Evolutionary conservation across 176 grass and related monocot species (phyloP).

Genomic region (Phoenix dactylifera): DNA sequence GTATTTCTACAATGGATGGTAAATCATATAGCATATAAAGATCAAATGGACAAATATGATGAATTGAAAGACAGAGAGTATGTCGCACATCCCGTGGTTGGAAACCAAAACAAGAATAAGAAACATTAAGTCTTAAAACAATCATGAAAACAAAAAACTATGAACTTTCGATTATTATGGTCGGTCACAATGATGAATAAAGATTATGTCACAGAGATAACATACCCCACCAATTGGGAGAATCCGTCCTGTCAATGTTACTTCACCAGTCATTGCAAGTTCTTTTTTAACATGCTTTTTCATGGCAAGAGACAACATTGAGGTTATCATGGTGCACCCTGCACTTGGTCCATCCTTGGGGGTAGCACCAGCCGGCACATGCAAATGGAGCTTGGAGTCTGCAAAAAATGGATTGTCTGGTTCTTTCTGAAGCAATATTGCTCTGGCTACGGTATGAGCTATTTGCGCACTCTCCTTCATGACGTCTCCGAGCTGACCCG

Average conservation of each 20-base stretch:
- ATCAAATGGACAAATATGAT: too few species aligned
- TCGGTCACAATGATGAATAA: too few species aligned
- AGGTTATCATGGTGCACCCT: slow-evolving; percentile 96
- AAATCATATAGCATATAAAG: too few species aligned
- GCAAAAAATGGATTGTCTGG: slow-evolving; percentile 65
- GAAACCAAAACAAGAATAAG: too few species aligned
- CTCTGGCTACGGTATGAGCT: slow-evolving; percentile 74
- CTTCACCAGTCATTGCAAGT: slow-evolving; percentile 91
- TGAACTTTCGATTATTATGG: too few species aligned
- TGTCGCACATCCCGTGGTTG: too few species aligned
- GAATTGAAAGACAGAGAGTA: too few species aligned
- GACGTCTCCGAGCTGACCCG: slow-evolving; percentile 92
- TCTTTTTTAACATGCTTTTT: slow-evolving; percentile 66
- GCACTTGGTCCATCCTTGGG: slow-evolving; percentile 93
- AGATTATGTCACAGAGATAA: too few species aligned
- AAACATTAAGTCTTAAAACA: too few species aligned
- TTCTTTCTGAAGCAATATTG: slow-evolving; percentile 63
- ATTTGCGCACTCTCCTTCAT: slow-evolving; percentile 99
- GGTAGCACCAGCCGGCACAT: slow-evolving; percentile 87
- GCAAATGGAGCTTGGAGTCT: slow-evolving; percentile 74
- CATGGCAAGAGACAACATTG: slow-evolving; percentile 84
- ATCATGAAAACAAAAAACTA: too few species aligned
- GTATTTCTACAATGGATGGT: too few species aligned
- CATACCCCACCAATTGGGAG: neutral
- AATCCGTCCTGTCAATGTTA: slow-evolving; percentile 58